Conservation (phyloP, 2,329 filamentous ascomycete species). For the Aspergillus puulaauensis region DNA sequence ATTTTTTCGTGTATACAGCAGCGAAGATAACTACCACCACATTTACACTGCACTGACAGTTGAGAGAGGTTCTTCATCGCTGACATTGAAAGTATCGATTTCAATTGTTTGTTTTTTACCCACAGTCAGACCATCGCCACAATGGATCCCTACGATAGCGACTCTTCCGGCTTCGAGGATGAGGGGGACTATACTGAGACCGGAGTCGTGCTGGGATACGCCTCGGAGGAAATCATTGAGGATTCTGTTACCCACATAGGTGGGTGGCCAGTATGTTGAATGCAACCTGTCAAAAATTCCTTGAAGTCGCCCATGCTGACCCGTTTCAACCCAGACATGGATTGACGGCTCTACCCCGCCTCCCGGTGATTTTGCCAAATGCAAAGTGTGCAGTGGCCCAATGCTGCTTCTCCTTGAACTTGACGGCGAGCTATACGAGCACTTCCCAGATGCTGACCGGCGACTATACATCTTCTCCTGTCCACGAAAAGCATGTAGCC, state of each 20-base stretch:
- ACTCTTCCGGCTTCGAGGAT: conserved; percentile 70
- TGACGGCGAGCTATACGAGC: conserved; percentile 83
- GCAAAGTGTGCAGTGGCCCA: conserved; percentile 79
- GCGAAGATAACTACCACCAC: neutral
- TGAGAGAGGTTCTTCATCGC: neutral
- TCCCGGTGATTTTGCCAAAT: conserved; percentile 75
- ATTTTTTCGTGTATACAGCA: conserved; percentile 15
- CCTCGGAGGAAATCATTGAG: conserved; percentile 72
- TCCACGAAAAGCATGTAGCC: conserved; percentile 71
- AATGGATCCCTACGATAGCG: conserved; percentile 83
- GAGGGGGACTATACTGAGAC: conserved; percentile 60
- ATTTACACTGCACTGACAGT: neutral
- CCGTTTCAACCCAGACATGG: conserved; percentile 66
- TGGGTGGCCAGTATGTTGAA: conserved; percentile 71
- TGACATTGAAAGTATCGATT: neutral
- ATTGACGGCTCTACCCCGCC: conserved; percentile 69
- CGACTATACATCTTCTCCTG: conserved; percentile 86
- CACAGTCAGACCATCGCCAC: conserved; percentile 8
- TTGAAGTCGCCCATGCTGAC: conserved; percentile 15
- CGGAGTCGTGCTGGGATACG: conserved; percentile 86
- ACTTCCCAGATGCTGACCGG: conserved; percentile 83
- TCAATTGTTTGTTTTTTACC: neutral
- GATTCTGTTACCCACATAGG: conserved; percentile 87
- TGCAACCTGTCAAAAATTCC: neutral
- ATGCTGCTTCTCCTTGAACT: conserved; percentile 87